Conservation (phyloP, 495 filamentous ascomycete genomes). For the Xylaria longipes region DNA sequence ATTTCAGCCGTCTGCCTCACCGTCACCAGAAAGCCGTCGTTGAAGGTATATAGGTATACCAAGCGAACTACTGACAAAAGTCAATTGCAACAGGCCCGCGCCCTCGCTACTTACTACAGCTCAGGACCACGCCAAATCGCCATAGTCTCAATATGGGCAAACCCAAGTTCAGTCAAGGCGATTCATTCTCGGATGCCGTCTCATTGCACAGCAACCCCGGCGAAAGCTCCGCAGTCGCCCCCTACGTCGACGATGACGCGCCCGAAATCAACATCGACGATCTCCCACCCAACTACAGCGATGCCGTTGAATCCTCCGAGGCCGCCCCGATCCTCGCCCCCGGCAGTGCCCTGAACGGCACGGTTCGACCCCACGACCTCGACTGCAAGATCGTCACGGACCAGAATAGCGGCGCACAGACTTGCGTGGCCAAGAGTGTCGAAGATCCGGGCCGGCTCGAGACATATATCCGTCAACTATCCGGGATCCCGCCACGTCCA, state of each 20-base stretch:
- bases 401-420: constrained; percentile 38
- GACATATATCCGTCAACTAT: constrained; percentile 48
- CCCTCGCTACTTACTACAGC: background rate
- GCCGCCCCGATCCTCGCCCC: constrained; percentile 30
- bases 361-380: constrained; percentile 22
- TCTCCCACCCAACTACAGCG: constrained; percentile 37
- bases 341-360: background rate
- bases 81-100: background rate
- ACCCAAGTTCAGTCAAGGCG: background rate
- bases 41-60: no score
- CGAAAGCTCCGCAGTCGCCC: constrained; percentile 22
- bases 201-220: constrained; percentile 35
- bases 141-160: constrained; percentile 9
- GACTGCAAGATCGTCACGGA: constrained; percentile 33
- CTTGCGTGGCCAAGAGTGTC: constrained; percentile 45
- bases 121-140: background rate
- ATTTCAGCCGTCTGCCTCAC: background rate
- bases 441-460: constrained; percentile 54
- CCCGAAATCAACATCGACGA: constrained; percentile 35
- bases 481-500: constrained; percentile 52
- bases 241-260: constrained; percentile 29
- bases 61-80: background rate
- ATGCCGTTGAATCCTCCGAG: constrained; percentile 27
- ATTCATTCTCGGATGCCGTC: constrained; percentile 26
- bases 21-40: background rate